Evolutionary conservation across 768 basidiomycete genomes (phyloP).

Genomic region (Austroboletus eburneus): DNA sequence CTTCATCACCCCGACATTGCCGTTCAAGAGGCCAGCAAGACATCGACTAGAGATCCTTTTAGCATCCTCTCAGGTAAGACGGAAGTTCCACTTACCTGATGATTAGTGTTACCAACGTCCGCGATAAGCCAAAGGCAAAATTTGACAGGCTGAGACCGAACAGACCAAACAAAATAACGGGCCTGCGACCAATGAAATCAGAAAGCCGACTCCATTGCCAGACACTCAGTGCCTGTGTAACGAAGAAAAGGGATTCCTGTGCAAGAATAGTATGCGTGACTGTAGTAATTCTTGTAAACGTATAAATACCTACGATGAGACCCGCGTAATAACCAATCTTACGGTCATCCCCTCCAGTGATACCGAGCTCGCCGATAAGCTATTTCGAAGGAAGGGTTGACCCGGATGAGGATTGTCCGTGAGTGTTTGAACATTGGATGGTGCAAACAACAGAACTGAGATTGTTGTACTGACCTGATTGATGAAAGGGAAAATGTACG

Average conservation of each 20-base stretch:
- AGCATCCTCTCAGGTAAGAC: not conserved
- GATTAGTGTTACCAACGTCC: constrained; percentile 51
- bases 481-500: too few relatives aligned
- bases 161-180: constrained; percentile 53
- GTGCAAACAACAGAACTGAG: not conserved
- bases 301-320: constrained; percentile 42
- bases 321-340: constrained; percentile 71
- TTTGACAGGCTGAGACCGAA: constrained; percentile 52
- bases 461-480: constrained; percentile 35
- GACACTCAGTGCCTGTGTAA: constrained; percentile 51
- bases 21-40: constrained; percentile 35
- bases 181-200: constrained; percentile 57
- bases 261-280: constrained; percentile 2
- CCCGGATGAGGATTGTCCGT: not conserved
- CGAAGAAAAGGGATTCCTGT: constrained; percentile 61
- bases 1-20: constrained; percentile 58
- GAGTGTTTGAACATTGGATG: too few relatives aligned
- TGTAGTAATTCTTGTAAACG: not conserved
- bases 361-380: too few relatives aligned
- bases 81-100: constrained; percentile 41
- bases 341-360: constrained; percentile 58
- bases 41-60: constrained; percentile 27
- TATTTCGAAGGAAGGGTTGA: too few relatives aligned
- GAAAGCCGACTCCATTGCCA: constrained; percentile 65
- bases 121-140: constrained; percentile 58